These are phyloP conservation scores for Geosmithia morbida DNA, from an alignment of 2,329 filamentous ascomycete genomes.

Conservation along the genomic window DNA sequence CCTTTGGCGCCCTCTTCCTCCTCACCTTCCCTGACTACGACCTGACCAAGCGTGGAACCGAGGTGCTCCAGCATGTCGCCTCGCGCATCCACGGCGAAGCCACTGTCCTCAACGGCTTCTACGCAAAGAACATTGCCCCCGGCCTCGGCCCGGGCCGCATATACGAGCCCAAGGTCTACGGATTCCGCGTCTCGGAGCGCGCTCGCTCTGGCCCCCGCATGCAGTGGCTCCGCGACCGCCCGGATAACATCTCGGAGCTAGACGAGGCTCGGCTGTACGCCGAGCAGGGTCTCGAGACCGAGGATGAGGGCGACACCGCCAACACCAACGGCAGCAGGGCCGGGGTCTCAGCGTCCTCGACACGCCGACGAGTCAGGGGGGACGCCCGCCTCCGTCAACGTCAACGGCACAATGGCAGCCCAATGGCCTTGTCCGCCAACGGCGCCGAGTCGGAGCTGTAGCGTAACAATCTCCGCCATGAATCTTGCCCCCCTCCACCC, in stretches of 20 bases:
- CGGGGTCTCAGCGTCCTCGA: conserved; percentile 8
- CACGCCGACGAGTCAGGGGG: conserved; percentile 26
- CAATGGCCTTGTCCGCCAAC: conserved; percentile 41
- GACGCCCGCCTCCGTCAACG: conserved; percentile 25
- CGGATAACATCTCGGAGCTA: conserved; percentile 63
- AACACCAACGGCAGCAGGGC: conserved; percentile 1
- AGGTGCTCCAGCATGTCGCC: conserved; percentile 30
- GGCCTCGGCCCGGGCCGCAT: conserved; percentile 71
- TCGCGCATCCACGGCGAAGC: conserved; percentile 26
- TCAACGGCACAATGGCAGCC: conserved; percentile 37
- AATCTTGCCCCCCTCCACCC: too few relatives aligned
- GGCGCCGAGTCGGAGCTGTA: conserved; percentile 42
- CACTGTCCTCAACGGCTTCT: conserved; percentile 67
- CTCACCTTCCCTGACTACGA: conserved; percentile 97
- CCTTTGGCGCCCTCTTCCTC: conserved; percentile 92
- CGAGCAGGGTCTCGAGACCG: conserved; percentile 36
- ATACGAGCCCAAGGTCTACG: conserved; percentile 93
- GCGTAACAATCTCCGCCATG: conserved; percentile 6
- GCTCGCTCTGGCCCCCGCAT: conserved; percentile 85
- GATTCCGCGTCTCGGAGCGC: conserved; percentile 85
- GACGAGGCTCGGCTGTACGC: conserved; percentile 57
- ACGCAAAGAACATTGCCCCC: conserved; percentile 74
- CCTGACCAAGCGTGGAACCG: conserved; percentile 55
- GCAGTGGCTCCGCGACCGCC: conserved; percentile 88
- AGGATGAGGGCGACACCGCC: conserved; percentile 34